These are phyloP conservation scores for Davidsoniella eucalypti DNA, from an alignment of 2,329 filamentous ascomycete genomes.

Conservation along the genomic window DNA sequence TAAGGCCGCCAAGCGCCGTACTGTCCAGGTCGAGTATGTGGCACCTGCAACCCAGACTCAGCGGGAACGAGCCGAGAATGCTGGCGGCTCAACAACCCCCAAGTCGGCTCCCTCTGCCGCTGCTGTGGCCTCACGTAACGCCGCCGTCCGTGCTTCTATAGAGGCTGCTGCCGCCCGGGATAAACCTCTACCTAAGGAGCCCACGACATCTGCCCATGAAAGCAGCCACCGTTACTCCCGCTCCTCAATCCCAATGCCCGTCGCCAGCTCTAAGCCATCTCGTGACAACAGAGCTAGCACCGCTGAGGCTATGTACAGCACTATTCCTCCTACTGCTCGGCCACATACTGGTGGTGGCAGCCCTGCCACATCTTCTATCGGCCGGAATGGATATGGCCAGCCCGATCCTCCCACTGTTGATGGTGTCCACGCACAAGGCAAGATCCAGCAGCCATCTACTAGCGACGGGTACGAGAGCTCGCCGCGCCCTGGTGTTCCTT, in stretches of 20 bases:
- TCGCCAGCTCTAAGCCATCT: constrained; percentile 17
- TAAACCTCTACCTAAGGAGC: constrained; percentile 44
- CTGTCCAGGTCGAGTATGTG: constrained; percentile 95
- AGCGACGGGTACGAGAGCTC: constrained; percentile 53
- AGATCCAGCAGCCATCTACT: constrained; percentile 59
- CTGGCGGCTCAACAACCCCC: constrained; percentile 12
- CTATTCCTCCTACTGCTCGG: constrained; percentile 21
- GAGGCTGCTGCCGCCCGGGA: constrained; percentile 27
- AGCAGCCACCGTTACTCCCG: constrained; percentile 16
- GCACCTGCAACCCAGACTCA: constrained; percentile 75
- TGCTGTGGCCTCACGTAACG: constrained; percentile 22
- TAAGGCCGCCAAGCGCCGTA: constrained; percentile 80
- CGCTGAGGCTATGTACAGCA: constrained; percentile 33
- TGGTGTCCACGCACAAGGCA: constrained; percentile 74
- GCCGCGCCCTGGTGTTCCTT: constrained; percentile 38
- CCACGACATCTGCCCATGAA: constrained; percentile 17
- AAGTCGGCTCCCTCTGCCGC: constrained; percentile 33
- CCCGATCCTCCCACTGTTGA: constrained; percentile 76
- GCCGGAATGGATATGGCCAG: constrained; percentile 61
- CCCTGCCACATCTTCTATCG: constrained; percentile 44
- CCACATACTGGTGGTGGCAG: constrained; percentile 60
- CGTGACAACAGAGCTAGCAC: constrained; percentile 24
- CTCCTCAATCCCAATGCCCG: constrained; percentile 2
- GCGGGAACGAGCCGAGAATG: constrained; percentile 36
- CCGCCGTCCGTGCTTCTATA: constrained; percentile 36